Evolutionary conservation across 768 basidiomycete species (phyloP).

Genomic region (Tylopilus cervinicoccineus): DNA sequence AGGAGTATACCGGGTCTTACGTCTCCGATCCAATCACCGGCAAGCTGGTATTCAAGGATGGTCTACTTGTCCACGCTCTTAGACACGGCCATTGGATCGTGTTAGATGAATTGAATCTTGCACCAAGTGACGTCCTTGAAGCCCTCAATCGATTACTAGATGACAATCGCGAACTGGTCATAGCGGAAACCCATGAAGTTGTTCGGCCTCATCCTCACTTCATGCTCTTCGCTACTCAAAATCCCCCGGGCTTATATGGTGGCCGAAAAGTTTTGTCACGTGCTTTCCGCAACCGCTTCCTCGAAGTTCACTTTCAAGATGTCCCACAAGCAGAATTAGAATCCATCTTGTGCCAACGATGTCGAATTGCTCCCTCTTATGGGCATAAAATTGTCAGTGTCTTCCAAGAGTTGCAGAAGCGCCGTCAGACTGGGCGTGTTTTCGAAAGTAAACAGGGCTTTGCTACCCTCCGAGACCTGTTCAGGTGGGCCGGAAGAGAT

Average conservation of each 20-base stretch:
- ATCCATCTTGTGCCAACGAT: slow-evolving; percentile 88
- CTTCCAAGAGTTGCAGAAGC: slow-evolving; percentile 89
- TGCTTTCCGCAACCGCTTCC: slow-evolving; percentile 94
- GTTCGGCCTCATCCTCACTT: slow-evolving; percentile 92
- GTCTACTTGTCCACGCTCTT: slow-evolving; percentile 87
- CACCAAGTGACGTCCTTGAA: slow-evolving; percentile 96
- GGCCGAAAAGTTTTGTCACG: slow-evolving; percentile 93
- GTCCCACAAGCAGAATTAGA: slow-evolving; percentile 93
- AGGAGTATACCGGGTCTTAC: slow-evolving; percentile 97
- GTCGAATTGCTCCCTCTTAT: slow-evolving; percentile 91
- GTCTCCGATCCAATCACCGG: slow-evolving; percentile 89
- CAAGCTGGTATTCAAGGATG: slow-evolving; percentile 94
- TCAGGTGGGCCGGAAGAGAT: slow-evolving; percentile 93
- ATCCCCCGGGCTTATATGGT: slow-evolving; percentile 93
- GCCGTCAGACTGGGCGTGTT: slow-evolving; percentile 84
- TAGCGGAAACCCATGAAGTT: slow-evolving; percentile 95
- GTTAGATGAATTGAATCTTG: slow-evolving; percentile 94
- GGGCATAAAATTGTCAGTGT: slow-evolving; percentile 87
- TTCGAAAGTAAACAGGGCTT: slow-evolving; percentile 98
- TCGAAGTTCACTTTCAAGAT: slow-evolving; percentile 97
- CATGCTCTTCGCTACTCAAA: slow-evolving; percentile 98
- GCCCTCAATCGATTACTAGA: slow-evolving; percentile 95
- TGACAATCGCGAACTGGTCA: slow-evolving; percentile 93
- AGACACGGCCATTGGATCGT: slow-evolving; percentile 96
- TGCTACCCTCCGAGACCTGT: slow-evolving; percentile 93